phyloP scores from a whole-genome alignment of 2,329 filamentous ascomycete genomes.

The Dothiorella sarmentorum region DNA sequence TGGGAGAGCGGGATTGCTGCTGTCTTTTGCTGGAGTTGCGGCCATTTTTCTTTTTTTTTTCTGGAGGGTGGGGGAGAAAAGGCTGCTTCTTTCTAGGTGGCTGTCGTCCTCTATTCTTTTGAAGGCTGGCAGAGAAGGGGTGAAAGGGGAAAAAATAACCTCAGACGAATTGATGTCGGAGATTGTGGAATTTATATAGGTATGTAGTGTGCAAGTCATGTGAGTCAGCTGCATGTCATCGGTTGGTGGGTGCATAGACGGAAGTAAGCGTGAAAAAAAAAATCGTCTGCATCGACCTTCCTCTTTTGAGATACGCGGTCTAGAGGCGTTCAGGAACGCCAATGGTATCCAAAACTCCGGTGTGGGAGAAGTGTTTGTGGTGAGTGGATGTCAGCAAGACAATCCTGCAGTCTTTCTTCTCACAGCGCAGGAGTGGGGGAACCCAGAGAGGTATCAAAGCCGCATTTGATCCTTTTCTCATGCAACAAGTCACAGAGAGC shows the following conservation, averaged over 20 bases:
- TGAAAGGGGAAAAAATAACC: background rate
- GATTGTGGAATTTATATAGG: background rate
- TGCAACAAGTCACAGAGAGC: too few relatives aligned
- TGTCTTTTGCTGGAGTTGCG: background rate
- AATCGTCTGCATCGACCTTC: background rate
- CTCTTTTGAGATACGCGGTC: background rate
- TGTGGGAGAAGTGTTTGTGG: background rate
- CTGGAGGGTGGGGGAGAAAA: too few relatives aligned
- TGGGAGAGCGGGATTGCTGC: background rate
- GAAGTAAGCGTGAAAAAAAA: background rate
- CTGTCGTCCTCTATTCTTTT: background rate
- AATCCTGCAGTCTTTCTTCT: background rate
- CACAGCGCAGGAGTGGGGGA: background rate
- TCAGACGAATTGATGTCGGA: background rate
- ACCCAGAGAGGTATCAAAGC: background rate
- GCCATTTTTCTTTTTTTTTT: background rate
- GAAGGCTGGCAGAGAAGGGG: background rate
- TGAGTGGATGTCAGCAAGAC: background rate
- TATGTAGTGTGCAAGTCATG: background rate
- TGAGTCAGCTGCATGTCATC: conserved; percentile 1
- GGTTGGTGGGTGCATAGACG: background rate
- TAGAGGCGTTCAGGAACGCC: background rate
- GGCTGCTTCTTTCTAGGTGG: too few relatives aligned
- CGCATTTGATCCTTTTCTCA: too few relatives aligned
- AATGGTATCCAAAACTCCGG: background rate